phyloP scores from a whole-genome alignment of 2,329 filamentous ascomycete genomes.

The Delphinella strobiligena region DNA sequence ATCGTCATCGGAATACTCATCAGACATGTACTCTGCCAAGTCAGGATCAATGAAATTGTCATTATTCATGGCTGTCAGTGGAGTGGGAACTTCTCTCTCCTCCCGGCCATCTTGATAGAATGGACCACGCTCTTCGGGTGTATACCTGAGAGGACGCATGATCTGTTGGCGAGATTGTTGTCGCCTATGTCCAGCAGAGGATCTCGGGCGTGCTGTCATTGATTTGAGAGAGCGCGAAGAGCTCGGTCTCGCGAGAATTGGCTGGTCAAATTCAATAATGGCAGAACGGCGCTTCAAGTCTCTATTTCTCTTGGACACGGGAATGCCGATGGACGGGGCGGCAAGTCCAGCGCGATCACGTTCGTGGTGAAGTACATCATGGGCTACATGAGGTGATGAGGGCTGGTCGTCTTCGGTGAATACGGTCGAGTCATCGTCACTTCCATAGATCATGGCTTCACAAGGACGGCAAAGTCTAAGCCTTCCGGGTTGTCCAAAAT shows the following conservation, averaged over 20 bases:
- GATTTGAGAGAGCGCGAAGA: conserved; percentile 85
- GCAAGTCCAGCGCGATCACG: conserved; percentile 24
- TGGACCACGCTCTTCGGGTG: conserved; percentile 69
- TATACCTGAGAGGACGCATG: conserved; percentile 60
- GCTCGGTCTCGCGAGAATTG: conserved; percentile 70
- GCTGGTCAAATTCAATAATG: conserved; percentile 80
- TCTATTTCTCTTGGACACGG: conserved; percentile 53
- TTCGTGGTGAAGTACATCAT: conserved; percentile 5
- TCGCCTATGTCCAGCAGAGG: conserved; percentile 63
- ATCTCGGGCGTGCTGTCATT: conserved; percentile 57
- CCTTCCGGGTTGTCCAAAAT: conserved; percentile 75
- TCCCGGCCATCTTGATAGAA: conserved; percentile 64
- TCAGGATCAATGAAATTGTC: conserved; percentile 98
- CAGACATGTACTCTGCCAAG: conserved; percentile 87
- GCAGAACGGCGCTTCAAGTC: conserved; percentile 76
- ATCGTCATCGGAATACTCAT: conserved; percentile 78
- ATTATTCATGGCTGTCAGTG: conserved; percentile 86
- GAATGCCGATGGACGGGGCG: conserved; percentile 53
- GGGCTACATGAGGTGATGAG: background rate
- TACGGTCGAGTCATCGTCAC: conserved; percentile 86
- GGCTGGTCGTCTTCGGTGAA: conserved; percentile 58
- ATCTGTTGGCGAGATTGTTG: conserved; percentile 82
- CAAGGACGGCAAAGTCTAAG: conserved; percentile 89
- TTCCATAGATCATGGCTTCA: conserved; percentile 77
- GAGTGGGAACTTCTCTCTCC: conserved; percentile 44